Base-by-base conservation (phyloP, 2,329 filamentous ascomycete species). In the Tolypocladium pustulatum region DNA sequence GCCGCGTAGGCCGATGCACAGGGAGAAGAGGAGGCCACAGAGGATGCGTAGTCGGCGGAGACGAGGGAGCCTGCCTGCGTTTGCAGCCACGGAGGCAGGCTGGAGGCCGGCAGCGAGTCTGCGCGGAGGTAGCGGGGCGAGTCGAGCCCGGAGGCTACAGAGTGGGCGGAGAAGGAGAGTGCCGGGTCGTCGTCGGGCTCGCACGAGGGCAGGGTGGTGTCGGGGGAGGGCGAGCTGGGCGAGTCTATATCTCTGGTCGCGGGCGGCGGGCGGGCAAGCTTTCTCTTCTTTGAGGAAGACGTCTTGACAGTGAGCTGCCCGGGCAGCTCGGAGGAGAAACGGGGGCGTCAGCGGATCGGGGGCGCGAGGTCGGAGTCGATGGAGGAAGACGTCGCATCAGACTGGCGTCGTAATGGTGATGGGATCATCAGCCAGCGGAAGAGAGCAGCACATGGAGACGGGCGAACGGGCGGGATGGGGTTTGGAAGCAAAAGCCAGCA, bases 231-330 rank as follows among this genome's bases (percentile, higher is more conserved):
- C 59, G 71, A 70, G 62, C 64, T 68, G 62, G 68, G 63, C 57
- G 66, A 70, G 65, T 72, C 71, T 62, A 72, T 68, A 70, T 80
- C 75, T 69, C 72, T 70, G 65, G 73, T 71, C 63, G 73, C 71
- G 69, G 73, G 58, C 40, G 52, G 46, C 37, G 62, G 76, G 66
- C 77, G 79, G 69, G 74, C 77, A 68, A 87, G 81, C 81, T 83
- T 87, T 79, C 84, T 81, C 84, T 87, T 87, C 83, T 87, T 87
- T 81, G 76, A 79, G 78, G 83, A 86, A 84, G 84, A 86, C 84
- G 84, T 87, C 74, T 81, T 87, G 84, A 81, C 78, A 72, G 79
- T 75, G 84, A 87, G 84, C 84, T 86, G 83, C 84, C 72, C 72
- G 66, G 67, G 82, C 82, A 85, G 82, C 82, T 85, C 82, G 73